phyloP scores from a whole-genome alignment of 371 early-diverging fungal genomes.

The Batkoa obscura region DNA sequence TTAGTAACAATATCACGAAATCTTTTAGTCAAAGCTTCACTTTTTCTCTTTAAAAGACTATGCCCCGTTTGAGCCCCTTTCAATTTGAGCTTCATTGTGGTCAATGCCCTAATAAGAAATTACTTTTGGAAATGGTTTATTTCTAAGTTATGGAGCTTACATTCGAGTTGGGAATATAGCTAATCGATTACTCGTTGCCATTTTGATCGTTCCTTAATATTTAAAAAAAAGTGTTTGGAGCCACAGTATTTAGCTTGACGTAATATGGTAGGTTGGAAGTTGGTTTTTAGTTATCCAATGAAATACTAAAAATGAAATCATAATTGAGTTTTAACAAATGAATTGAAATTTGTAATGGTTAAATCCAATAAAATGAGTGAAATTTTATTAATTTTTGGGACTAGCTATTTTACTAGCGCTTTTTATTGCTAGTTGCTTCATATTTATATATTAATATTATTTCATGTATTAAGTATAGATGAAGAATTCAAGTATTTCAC shows the following conservation, averaged over 20 bases:
- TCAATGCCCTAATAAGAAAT: constrained; percentile 51
- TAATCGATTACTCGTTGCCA: constrained; percentile 3
- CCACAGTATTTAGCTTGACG: too few relatives aligned
- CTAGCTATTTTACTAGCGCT: too few relatives aligned
- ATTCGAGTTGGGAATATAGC: constrained; percentile 73
- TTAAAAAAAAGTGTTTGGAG: too few relatives aligned
- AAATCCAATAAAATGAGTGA: too few relatives aligned
- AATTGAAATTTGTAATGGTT: too few relatives aligned
- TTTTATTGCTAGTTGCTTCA: too few relatives aligned
- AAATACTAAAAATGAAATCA: background rate
- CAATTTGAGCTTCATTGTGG: constrained; percentile 81
- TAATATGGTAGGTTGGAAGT: background rate
- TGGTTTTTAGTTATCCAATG: background rate
- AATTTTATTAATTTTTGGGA: too few relatives aligned
- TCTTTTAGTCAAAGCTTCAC: constrained; percentile 93
- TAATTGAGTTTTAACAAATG: too few relatives aligned
- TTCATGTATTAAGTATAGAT: too few relatives aligned
- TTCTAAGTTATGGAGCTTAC: constrained; percentile 19
- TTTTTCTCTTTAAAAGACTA: constrained; percentile 89
- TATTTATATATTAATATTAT: too few relatives aligned
- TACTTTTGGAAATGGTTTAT: background rate
- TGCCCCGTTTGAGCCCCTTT: constrained; percentile 99
- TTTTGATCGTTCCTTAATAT: background rate
- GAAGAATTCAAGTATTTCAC: too few relatives aligned
- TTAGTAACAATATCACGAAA: constrained; percentile 88